Evolutionary conservation across 148 eudicot species (phyloP).

Genomic region (Pharnaceum exiguum): DNA sequence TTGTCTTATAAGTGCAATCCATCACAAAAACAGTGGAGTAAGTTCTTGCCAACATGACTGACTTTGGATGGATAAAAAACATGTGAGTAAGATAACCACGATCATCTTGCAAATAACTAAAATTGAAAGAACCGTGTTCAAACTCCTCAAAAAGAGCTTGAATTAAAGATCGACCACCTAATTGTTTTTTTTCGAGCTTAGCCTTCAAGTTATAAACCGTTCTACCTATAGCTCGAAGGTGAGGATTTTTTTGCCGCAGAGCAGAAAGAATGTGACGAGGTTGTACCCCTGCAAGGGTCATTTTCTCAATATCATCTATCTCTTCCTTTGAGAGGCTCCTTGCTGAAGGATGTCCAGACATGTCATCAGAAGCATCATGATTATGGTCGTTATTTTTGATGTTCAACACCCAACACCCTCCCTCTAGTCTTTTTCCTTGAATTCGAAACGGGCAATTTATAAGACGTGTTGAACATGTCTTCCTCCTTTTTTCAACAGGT

Average conservation of each 20-base stretch:
- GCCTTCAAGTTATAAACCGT: conserved; percentile 5
- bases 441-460: conserved; percentile 5
- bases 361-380: conserved; percentile 5
- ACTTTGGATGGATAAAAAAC: not conserved
- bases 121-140: not conserved
- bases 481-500: not conserved
- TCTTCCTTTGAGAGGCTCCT: not conserved
- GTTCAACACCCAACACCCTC: conserved; percentile 6
- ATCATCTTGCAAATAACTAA: not conserved
- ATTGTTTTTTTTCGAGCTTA: not conserved
- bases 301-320: not conserved
- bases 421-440: not conserved
- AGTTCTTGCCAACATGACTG: not conserved
- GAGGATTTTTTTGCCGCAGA: conserved; percentile 1
- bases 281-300: conserved; percentile 1
- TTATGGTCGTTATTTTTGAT: not conserved
- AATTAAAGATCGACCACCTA: not conserved
- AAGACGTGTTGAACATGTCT: not conserved
- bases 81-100: not conserved
- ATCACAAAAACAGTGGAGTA: conserved; percentile 2
- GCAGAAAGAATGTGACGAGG: conserved; percentile 5
- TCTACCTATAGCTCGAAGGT: not conserved
- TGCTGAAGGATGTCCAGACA: conserved; percentile 5
- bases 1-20: conserved; percentile 15
- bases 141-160: conserved; percentile 10